These are phyloP conservation scores for Paraurostyla sp. DNA, from an alignment of 73 alveolate species.

Conservation along the genomic window DNA sequence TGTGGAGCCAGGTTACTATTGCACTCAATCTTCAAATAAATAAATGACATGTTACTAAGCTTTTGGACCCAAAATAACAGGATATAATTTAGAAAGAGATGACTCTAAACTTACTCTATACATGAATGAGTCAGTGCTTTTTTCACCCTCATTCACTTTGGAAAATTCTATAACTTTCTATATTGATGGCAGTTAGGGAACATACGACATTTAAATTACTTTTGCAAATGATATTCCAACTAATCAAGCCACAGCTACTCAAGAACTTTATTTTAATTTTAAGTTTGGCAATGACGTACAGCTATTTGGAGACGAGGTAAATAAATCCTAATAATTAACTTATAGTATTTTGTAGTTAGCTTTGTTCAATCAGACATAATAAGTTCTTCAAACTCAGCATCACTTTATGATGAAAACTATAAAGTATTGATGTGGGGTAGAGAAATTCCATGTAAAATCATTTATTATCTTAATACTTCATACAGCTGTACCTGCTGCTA, in stretches of 20 bases:
- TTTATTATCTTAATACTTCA: too few relatives aligned
- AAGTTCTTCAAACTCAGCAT: not conserved
- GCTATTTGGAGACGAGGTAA: constrained; percentile 49
- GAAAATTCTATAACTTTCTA: not conserved
- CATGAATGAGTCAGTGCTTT: not conserved
- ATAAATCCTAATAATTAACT: too few relatives aligned
- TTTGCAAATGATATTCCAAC: not conserved
- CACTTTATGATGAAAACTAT: not conserved
- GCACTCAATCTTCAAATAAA: not conserved
- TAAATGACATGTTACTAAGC: constrained; percentile 18
- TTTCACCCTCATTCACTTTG: not conserved
- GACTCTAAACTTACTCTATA: not conserved
- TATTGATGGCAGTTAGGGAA: not conserved
- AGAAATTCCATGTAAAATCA: not conserved
- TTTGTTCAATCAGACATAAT: not conserved
- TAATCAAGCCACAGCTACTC: not conserved
- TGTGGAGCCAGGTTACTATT: constrained; percentile 46
- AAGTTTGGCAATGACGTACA: not conserved
- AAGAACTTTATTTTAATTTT: not conserved
- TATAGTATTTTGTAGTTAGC: not conserved
- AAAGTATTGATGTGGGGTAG: not conserved
- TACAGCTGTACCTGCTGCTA: constrained; percentile 7
- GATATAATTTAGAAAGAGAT: not conserved
- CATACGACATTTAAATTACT: not conserved
- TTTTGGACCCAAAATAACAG: constrained; percentile 25